Percentiles rank a stretch among this genome's conserved stretches.
These are phyloP conservation scores for Exophiala viscosa DNA, from an alignment of 2,329 filamentous ascomycete genomes.

Conservation along the genomic window DNA sequence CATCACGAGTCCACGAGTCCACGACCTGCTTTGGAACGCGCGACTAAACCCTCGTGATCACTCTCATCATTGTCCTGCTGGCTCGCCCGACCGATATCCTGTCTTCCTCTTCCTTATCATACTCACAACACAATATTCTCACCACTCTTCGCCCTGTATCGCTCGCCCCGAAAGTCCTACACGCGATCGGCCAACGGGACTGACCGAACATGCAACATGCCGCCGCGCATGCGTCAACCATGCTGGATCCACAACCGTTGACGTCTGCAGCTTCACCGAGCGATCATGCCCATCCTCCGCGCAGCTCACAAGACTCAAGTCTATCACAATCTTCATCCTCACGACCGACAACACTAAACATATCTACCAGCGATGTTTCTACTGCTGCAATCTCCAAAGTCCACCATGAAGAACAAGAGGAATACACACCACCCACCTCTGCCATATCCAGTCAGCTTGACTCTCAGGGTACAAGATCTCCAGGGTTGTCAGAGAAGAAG, in stretches of 20 bases:
- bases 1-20: not conserved
- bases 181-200: constrained; percentile 8
- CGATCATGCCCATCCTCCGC: not conserved
- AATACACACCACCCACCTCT: constrained; percentile 19
- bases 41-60: constrained; percentile 2
- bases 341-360: constrained; percentile 7
- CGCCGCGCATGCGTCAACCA: constrained; percentile 18
- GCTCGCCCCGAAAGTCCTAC: no score
- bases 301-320: constrained; percentile 4
- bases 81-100: not conserved
- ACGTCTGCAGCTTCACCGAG: constrained; percentile 10
- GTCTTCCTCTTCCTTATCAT: not conserved
- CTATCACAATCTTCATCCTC: constrained; percentile 5
- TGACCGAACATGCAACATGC: constrained; percentile 18
- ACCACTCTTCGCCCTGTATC: no score
- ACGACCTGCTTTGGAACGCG: not conserved
- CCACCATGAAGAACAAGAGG: constrained; percentile 13
- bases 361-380: constrained; percentile 17
- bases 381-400: constrained; percentile 1
- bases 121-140: no score
- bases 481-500: constrained; percentile 5
- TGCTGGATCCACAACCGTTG: constrained; percentile 15
- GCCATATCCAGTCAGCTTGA: constrained; percentile 18
- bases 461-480: constrained; percentile 4
- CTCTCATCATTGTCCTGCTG: not conserved